Evolutionary conservation across 2,329 filamentous ascomycete genomes (phyloP).

Genomic region (Colletotrichum sp.): DNA sequence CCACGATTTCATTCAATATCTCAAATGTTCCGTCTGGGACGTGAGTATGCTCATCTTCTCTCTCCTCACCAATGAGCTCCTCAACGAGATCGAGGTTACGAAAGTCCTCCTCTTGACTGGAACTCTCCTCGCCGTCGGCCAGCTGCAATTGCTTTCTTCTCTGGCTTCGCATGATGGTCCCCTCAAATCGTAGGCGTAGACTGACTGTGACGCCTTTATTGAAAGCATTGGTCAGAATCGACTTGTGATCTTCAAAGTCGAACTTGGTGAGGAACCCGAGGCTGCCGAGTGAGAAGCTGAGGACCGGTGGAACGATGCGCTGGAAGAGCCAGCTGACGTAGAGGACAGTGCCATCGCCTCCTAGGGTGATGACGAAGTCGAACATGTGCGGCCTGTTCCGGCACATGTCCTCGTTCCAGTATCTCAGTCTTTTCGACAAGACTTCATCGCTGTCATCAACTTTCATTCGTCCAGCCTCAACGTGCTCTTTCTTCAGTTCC

Average conservation of each 20-base stretch:
- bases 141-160: constrained; percentile 41
- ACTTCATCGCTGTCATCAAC: constrained; percentile 37
- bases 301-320: constrained; percentile 88
- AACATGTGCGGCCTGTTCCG: constrained; percentile 81
- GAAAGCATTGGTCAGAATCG: constrained; percentile 75
- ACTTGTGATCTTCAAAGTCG: constrained; percentile 78
- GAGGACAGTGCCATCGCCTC: constrained; percentile 95
- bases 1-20: constrained; percentile 95
- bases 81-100: constrained; percentile 76
- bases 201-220: constrained; percentile 87
- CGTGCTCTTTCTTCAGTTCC: constrained; percentile 57
- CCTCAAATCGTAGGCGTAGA: constrained; percentile 87
- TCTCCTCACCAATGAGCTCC: constrained; percentile 86
- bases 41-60: constrained; percentile 85
- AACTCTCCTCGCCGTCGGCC: constrained; percentile 25
- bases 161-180: constrained; percentile 86
- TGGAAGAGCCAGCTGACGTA: constrained; percentile 98
- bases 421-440: constrained; percentile 66
- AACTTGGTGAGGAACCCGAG: constrained; percentile 97
- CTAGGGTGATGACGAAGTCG: constrained; percentile 91
- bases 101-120: constrained; percentile 39
- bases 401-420: constrained; percentile 85
- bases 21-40: constrained; percentile 83
- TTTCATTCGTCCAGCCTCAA: constrained; percentile 37
- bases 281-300: constrained; percentile 90